Evolutionary conservation across 345 rosid species (phyloP), one percentile per base, ranked within the genome.

Genomic region (Punica granatum): DNA sequence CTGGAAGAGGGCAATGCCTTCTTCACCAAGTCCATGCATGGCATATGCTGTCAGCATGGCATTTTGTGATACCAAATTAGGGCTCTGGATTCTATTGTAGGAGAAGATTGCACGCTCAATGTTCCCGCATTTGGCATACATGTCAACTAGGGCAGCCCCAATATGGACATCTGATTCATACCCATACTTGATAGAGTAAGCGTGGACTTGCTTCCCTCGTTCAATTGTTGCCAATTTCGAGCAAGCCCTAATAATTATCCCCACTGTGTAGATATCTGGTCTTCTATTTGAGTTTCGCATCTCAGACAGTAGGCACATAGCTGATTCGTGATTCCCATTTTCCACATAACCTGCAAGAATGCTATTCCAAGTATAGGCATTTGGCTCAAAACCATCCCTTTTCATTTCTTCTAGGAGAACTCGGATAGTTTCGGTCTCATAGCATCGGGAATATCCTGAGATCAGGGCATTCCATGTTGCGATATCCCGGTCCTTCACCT

Each of bases 71-170:
- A 84, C 82, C 67, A 82, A 71, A 74, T 77, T 74, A 67, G 73
- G 74, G 56, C 66, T 78, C 13, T 36, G 7, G 56, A 87, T 83
- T 63, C 76, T 70, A 33, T 75, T 61, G 74, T 74, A 81, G 26
- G 78, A 70, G 37, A 59, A 46, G 34, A 28, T 19, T 7, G 92
- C 82, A 42, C 75, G 66, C 42, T 68, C 68, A 34, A 81, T 67
- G 69, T 75, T 79, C 14, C 92, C 89, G 37, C 84, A 82, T 72
- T 82, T 84, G 33, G 85, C 85, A 30, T 84, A 84, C 88, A 80
- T 75, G 72, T 84, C 89, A 13, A 87, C 77, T 11, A 83, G 80
- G 67, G 84, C 79, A 15, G 86, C 83, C 33, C 89, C 79, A 4
- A 87, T 71, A 56, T 78, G 74, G 44, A 81, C 74, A 68, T 81